Percentiles rank a stretch among this genome's conserved stretches.
Evolutionary conservation across 1,139 yeast species (phyloP).

Genomic region (Blastobotrys apis): DNA sequence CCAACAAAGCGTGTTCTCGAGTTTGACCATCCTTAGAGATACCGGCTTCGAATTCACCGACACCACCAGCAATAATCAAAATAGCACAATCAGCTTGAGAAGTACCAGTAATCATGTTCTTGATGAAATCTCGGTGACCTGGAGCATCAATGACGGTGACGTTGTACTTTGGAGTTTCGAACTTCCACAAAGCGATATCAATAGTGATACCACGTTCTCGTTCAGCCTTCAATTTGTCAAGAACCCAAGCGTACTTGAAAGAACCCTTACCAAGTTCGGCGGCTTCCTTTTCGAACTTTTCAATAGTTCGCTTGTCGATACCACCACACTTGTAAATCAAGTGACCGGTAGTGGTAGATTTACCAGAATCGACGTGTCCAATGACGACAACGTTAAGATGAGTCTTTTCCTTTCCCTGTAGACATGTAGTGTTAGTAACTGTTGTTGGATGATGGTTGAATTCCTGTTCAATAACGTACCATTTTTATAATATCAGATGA

Average conservation of each 20-base stretch:
- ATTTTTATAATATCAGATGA: constrained; percentile 40
- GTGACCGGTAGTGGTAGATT: constrained; percentile 98
- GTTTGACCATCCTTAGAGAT: constrained; percentile 92
- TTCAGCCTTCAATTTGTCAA: constrained; percentile 93
- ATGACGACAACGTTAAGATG: constrained; percentile 99
- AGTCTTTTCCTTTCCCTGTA: constrained; percentile 83
- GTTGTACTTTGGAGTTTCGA: constrained; percentile 92
- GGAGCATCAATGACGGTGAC: constrained; percentile 94
- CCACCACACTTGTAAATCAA: constrained; percentile 93
- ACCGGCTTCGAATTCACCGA: constrained; percentile 95
- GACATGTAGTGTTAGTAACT: constrained; percentile 3
- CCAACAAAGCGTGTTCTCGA: constrained; percentile 88
- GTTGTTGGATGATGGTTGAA: too few relatives aligned
- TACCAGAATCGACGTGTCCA: constrained; percentile 99
- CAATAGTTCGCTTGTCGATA: constrained; percentile 96
- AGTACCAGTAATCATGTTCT: constrained; percentile 92
- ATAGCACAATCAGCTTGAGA: constrained; percentile 94
- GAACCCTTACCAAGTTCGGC: constrained; percentile 98
- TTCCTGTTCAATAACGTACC: constrained; percentile 30
- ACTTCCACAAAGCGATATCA: constrained; percentile 92
- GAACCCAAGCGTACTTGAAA: constrained; percentile 98
- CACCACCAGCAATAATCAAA: constrained; percentile 86
- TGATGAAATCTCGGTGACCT: constrained; percentile 97
- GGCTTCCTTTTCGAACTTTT: constrained; percentile 98
- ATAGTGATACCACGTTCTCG: constrained; percentile 97